Percentiles rank a stretch among this genome's conserved stretches.
These are phyloP conservation scores for Vanilla planifolia DNA, from an alignment of 106 monocot species.

Conservation along the genomic window DNA sequence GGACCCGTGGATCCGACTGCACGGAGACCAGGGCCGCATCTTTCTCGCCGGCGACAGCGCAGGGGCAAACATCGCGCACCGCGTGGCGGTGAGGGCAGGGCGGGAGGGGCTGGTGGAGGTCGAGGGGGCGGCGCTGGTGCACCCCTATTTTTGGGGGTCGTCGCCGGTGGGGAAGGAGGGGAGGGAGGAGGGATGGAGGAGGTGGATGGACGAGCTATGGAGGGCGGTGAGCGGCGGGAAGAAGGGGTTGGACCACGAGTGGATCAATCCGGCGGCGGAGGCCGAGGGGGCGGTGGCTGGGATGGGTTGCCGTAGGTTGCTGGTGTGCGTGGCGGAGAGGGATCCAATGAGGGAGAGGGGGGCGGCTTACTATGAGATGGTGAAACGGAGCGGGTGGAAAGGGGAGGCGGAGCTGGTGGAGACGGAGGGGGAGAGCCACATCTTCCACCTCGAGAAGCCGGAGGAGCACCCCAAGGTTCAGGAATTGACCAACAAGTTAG, in stretches of 20 bases:
- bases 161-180: constrained; percentile 5
- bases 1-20: constrained; percentile 1
- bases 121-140: constrained; percentile 7
- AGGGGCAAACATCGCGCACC: constrained; percentile 23
- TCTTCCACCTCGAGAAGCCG: constrained; percentile 22
- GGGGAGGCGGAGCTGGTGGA: constrained; percentile 23
- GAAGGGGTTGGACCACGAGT: constrained; percentile 17
- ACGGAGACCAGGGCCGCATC: constrained; percentile 3
- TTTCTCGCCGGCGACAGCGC: constrained; percentile 22
- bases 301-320: constrained; percentile 11
- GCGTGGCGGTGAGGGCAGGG: constrained; percentile 15
- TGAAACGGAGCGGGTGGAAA: constrained; percentile 15
- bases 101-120: not conserved
- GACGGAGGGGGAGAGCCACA: constrained; percentile 23
- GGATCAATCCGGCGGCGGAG: constrained; percentile 18
- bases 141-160: constrained; percentile 10
- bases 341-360: constrained; percentile 16
- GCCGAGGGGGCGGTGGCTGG: constrained; percentile 11
- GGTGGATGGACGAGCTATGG: constrained; percentile 25
- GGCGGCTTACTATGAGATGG: constrained; percentile 12
- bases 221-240: constrained; percentile 18
- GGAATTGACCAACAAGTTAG: not conserved
- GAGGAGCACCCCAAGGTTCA: not conserved
- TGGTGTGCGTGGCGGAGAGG: constrained; percentile 13
- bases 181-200: constrained; percentile 10